Evolutionary conservation across 2,329 filamentous ascomycete genomes (phyloP), one percentile per base, ranked within the genome.

Genomic region (Paracorniculantispora psalliotae): DNA sequence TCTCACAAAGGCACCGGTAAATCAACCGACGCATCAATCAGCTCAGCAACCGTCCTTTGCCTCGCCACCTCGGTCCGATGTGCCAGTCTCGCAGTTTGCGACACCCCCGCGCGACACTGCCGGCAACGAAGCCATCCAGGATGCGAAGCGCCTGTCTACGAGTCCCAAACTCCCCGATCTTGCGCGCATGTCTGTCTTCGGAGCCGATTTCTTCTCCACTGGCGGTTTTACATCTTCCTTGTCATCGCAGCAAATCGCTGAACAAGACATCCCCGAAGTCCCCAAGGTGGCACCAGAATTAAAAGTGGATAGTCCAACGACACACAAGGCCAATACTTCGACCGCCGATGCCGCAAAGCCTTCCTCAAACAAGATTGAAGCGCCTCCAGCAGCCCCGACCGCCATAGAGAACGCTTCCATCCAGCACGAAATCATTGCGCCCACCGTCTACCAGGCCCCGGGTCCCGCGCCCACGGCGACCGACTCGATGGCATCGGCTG

Each of bases 121-220:
- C 37, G 13, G 19, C 63, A 7, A 67, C 67, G 33, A 67, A 21
- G 43, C 63, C 62, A 26, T 56, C 9, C 43, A 56, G 41, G 63
- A 66, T 8, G 59, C 63, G 2, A 66, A 64, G 8, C 70, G 75
- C 17, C 72, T 74, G 41, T 84, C 82, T 1, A 75, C 75, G 1
- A 85, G 83, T 61, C 84, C 83, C 0, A 79, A 81, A 62, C 73
- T 88, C 19, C 85, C 84, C 10, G 77, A 83, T 61, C 65, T 88
- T 3, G 74, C 77, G 13, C 81, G 84, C 26, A 75, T 87, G 73
- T 87, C 85, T 44, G 76, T 77, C 1, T 87, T 87, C 67, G 82
- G 83, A 1, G 73, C 81, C 44, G 82, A 85, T 60, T 75, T 87
- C 46, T 85, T 86, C 61, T 76, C 66, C 17, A 63, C 30, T 12